Conservation (phyloP, 2,329 filamentous ascomycete genomes). For the Colletotrichum sojae region DNA sequence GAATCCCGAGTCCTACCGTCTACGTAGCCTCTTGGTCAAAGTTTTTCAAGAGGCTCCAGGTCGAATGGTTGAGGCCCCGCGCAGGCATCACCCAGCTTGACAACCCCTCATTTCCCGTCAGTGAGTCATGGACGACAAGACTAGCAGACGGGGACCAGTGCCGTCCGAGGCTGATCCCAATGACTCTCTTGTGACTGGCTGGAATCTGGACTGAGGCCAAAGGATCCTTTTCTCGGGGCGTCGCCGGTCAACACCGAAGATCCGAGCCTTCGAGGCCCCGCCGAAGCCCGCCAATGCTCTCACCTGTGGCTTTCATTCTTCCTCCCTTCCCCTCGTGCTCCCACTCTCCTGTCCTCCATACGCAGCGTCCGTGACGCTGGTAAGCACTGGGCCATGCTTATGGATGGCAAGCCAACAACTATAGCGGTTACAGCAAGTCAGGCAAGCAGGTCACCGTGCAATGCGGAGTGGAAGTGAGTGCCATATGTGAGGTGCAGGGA, state of each 20-base stretch:
- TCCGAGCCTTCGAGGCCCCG: slow-evolving; percentile 16
- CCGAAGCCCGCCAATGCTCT: slow-evolving; percentile 4
- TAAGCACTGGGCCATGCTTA: too few species aligned
- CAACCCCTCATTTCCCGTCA: slow-evolving; percentile 34
- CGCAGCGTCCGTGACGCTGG: too few species aligned
- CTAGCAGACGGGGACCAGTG: slow-evolving; percentile 23
- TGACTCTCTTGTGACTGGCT: slow-evolving; percentile 32
- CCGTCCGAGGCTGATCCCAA: slow-evolving; percentile 24
- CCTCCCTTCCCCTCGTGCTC: neutral
- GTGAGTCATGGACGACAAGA: slow-evolving; percentile 39
- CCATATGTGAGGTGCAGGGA: too few species aligned
- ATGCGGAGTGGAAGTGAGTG: too few species aligned
- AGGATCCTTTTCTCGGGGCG: slow-evolving; percentile 17
- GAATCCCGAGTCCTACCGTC: too few species aligned
- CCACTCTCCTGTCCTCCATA: neutral
- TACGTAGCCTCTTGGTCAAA: slow-evolving; percentile 22
- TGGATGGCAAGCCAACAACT: too few species aligned
- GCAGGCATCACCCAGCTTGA: slow-evolving; percentile 32
- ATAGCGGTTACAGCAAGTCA: too few species aligned
- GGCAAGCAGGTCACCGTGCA: too few species aligned
- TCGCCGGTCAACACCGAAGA: slow-evolving; percentile 29
- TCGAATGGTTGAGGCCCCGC: slow-evolving; percentile 19
- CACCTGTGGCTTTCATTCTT: neutral
- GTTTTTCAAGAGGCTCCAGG: slow-evolving; percentile 30
- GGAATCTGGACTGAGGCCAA: slow-evolving; percentile 16